Conservation (phyloP, 345 rosid genomes). For the Leavenworthia alabamica region DNA sequence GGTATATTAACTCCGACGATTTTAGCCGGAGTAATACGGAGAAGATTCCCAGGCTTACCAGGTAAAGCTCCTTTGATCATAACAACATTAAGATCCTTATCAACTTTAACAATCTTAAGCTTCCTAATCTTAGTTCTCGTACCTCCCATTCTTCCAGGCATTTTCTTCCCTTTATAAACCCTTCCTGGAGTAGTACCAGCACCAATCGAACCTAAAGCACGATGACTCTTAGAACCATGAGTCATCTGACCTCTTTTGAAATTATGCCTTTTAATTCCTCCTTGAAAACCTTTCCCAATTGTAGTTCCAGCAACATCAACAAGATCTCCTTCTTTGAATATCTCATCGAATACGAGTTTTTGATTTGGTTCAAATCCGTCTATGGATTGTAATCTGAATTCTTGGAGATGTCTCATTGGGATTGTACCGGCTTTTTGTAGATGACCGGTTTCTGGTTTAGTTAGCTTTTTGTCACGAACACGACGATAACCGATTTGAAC, state of each 20-base stretch:
- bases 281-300: slow-evolving; percentile 97
- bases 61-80: slow-evolving; percentile 90
- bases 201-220: slow-evolving; percentile 86
- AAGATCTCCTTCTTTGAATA: slow-evolving; percentile 81
- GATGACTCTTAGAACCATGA: slow-evolving; percentile 89
- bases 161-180: slow-evolving; percentile 89
- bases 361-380: slow-evolving; percentile 66
- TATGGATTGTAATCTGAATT: slow-evolving; percentile 53
- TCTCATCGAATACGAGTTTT: slow-evolving; percentile 58
- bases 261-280: slow-evolving; percentile 84
- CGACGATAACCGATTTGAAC: slow-evolving; percentile 86
- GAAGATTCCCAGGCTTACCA: slow-evolving; percentile 89
- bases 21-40: slow-evolving; percentile 79
- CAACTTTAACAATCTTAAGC: slow-evolving; percentile 77
- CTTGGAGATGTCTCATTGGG: slow-evolving; percentile 84
- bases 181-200: slow-evolving; percentile 94
- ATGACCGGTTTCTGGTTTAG: slow-evolving; percentile 90
- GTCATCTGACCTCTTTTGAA: slow-evolving; percentile 80
- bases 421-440: slow-evolving; percentile 68
- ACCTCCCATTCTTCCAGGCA: slow-evolving; percentile 98
- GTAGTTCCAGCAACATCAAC: slow-evolving; percentile 91
- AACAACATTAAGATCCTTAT: slow-evolving; percentile 68
- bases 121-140: slow-evolving; percentile 72
- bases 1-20: slow-evolving; percentile 91
- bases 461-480: slow-evolving; percentile 76